These are phyloP conservation scores for Rhododendron kiyosumense DNA, from an alignment of 148 eudicot genomes.

Conservation along the genomic window DNA sequence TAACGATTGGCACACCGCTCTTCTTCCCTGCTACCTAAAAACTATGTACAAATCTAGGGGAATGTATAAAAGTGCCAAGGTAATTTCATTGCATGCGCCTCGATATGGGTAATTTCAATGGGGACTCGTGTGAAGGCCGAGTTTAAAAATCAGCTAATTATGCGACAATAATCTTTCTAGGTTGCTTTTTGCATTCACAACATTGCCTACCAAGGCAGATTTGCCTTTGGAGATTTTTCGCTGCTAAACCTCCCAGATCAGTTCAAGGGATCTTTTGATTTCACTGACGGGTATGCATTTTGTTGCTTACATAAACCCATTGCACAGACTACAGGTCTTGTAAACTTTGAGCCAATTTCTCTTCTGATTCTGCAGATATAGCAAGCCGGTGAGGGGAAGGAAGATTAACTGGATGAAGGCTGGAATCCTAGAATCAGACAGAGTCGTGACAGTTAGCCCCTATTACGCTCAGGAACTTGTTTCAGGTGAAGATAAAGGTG, in stretches of 20 bases:
- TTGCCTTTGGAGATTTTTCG: constrained; percentile 59
- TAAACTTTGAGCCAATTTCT: not conserved
- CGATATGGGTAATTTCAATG: not conserved
- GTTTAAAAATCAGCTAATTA: not conserved
- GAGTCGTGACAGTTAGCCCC: constrained; percentile 84
- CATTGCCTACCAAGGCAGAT: constrained; percentile 96
- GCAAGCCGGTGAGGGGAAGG: constrained; percentile 74
- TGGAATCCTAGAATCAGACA: constrained; percentile 65
- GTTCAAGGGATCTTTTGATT: constrained; percentile 69
- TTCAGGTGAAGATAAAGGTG: constrained; percentile 64
- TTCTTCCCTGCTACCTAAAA: constrained; percentile 88
- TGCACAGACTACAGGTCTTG: not conserved
- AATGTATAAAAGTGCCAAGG: constrained; percentile 70
- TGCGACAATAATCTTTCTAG: constrained; percentile 18
- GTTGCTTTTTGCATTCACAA: constrained; percentile 96
- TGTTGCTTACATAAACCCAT: not conserved
- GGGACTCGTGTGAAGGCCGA: not conserved
- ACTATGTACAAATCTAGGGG: constrained; percentile 62
- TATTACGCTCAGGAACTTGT: constrained; percentile 75
- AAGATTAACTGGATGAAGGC: constrained; percentile 99
- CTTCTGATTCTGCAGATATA: constrained; percentile 38
- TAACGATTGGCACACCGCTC: constrained; percentile 96
- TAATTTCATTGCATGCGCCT: constrained; percentile 1
- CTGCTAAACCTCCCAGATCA: constrained; percentile 69
- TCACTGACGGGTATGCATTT: constrained; percentile 67